Conservation (phyloP, 805 yeast genomes). For the Cyberlindnera euphorbiae region DNA sequence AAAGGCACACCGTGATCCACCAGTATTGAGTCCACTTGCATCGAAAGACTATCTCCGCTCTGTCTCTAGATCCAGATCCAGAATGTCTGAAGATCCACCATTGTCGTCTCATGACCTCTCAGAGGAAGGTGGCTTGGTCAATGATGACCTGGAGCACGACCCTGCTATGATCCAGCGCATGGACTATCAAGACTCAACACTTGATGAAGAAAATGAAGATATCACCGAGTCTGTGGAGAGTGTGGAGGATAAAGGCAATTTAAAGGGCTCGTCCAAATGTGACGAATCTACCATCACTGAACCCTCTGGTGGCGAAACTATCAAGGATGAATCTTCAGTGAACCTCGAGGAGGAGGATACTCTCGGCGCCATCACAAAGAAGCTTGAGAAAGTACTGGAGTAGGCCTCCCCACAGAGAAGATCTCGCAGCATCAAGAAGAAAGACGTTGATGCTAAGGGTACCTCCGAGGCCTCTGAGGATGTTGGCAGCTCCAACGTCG, state of each 20-base stretch:
- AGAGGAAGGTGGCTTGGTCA: constrained; percentile 50
- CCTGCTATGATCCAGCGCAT: constrained; percentile 15
- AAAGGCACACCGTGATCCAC: constrained; percentile 18
- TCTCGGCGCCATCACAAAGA: constrained; percentile 5
- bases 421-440: background rate
- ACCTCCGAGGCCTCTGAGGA: background rate
- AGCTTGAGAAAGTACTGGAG: constrained; percentile 3
- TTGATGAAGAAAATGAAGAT: constrained; percentile 15
- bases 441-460: background rate
- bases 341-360: constrained; percentile 4
- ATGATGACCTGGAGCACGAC: constrained; percentile 37
- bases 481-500: background rate
- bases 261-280: no score
- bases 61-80: constrained; percentile 59
- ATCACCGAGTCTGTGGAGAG: no score
- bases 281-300: no score
- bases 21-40: constrained; percentile 25
- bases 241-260: no score
- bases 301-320: no score
- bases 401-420: constrained; percentile 1
- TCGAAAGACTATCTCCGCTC: constrained; percentile 52
- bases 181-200: constrained; percentile 9
- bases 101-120: constrained; percentile 40
- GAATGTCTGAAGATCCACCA: constrained; percentile 34
- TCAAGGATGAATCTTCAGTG: background rate